Evolutionary conservation across 2,329 filamentous ascomycete species (phyloP).

Genomic region (Amylocarpus encephaloides): DNA sequence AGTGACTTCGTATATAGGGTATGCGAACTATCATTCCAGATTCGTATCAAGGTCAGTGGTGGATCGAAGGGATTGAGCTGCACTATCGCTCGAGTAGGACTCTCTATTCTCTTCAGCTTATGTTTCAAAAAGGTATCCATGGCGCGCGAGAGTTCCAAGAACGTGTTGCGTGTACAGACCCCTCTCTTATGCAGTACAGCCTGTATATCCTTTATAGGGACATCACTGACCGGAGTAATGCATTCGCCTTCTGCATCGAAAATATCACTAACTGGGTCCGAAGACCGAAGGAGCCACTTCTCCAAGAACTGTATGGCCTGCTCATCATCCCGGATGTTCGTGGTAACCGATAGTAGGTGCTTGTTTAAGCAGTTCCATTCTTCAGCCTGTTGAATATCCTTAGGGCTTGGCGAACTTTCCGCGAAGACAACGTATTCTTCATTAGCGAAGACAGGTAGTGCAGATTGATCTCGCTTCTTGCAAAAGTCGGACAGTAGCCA

Average conservation of each 20-base stretch:
- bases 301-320: background rate
- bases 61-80: background rate
- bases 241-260: background rate
- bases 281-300: background rate
- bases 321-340: background rate
- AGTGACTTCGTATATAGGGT: background rate
- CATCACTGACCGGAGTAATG: background rate
- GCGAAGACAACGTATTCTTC: background rate
- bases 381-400: background rate
- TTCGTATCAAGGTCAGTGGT: background rate
- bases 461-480: background rate
- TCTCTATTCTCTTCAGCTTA: background rate
- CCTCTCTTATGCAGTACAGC: background rate
- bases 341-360: no score
- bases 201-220: background rate
- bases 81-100: background rate
- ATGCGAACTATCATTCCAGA: background rate
- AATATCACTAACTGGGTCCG: background rate
- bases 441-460: background rate
- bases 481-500: background rate
- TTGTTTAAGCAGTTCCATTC: no score
- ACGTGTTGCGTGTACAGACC: background rate
- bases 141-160: background rate
- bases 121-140: background rate
- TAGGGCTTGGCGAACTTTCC: background rate